Conservation (phyloP, 352 stramenopile genomes). For the Phytophthora hybrid region DNA sequence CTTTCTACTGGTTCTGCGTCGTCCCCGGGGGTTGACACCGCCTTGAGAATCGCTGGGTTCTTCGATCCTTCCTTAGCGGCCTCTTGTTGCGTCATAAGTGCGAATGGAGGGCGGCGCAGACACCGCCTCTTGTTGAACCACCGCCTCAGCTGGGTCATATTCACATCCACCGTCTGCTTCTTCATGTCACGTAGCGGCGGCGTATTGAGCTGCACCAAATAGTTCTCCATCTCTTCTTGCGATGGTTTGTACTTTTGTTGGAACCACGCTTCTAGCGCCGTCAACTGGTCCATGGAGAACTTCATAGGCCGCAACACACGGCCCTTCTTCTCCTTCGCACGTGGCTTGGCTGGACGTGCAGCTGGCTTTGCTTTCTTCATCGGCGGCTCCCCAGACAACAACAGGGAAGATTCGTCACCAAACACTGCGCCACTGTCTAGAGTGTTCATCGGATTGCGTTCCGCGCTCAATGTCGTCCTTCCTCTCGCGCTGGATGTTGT, state of each 20-base stretch:
- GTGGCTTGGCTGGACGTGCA: slow-evolving; percentile 33
- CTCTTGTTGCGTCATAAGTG: slow-evolving; percentile 85
- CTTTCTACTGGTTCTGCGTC: slow-evolving; percentile 41
- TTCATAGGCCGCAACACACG: slow-evolving; percentile 85
- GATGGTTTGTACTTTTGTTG: slow-evolving; percentile 90
- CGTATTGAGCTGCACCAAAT: slow-evolving; percentile 72
- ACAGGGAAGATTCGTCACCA: slow-evolving; percentile 35
- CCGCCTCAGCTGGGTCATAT: slow-evolving; percentile 85
- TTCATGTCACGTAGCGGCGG: slow-evolving; percentile 72
- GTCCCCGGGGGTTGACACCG: slow-evolving; percentile 29
- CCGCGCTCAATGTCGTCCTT: slow-evolving; percentile 23
- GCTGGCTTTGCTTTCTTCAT: slow-evolving; percentile 48
- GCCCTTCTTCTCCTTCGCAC: slow-evolving; percentile 72
- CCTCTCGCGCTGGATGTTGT: slow-evolving; percentile 42
- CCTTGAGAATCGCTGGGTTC: slow-evolving; percentile 48
- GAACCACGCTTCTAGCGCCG: slow-evolving; percentile 83
- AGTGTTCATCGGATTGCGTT: slow-evolving; percentile 19
- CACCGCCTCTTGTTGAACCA: slow-evolving; percentile 91
- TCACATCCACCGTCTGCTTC: slow-evolving; percentile 83
- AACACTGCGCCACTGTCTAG: slow-evolving; percentile 31
- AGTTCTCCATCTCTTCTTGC: slow-evolving; percentile 83
- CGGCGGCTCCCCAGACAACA: slow-evolving; percentile 31
- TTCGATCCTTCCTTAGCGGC: slow-evolving; percentile 66
- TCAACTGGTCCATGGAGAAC: slow-evolving; percentile 87
- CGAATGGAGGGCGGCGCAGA: slow-evolving; percentile 81